Evolutionary conservation across 495 filamentous ascomycete species (phyloP).

Genomic region (Xylaria curta): DNA sequence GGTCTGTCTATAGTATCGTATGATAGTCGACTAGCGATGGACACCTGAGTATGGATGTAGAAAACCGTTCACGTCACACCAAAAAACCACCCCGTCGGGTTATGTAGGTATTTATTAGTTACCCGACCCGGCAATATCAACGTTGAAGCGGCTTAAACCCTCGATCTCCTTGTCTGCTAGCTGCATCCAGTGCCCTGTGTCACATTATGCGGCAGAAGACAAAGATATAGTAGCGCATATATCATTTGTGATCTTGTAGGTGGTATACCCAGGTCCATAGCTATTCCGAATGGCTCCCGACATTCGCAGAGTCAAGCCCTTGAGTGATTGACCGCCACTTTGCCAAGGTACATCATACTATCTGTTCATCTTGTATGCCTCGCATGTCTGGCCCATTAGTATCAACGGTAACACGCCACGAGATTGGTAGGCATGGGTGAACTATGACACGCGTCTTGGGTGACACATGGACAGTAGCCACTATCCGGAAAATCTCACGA

Average conservation of each 20-base stretch:
- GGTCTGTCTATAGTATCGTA: slow-evolving; percentile 4
- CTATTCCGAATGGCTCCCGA: slow-evolving; percentile 6
- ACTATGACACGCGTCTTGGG: neutral
- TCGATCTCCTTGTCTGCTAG: neutral
- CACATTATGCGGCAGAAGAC: neutral
- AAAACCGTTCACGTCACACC: slow-evolving; percentile 8
- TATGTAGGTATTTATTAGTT: neutral
- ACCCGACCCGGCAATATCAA: neutral
- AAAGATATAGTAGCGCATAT: slow-evolving; percentile 2
- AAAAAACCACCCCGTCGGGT: neutral
- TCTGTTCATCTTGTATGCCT: neutral
- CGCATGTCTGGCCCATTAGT: neutral
- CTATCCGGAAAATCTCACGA: neutral
- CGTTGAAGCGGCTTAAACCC: neutral
- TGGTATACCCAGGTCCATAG: neutral
- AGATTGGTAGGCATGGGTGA: slow-evolving; percentile 2
- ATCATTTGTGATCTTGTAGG: neutral
- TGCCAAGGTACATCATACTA: slow-evolving; percentile 7
- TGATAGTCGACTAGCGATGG: slow-evolving; percentile 6
- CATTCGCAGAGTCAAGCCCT: slow-evolving; percentile 22
- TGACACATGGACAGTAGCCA: neutral
- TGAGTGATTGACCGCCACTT: slow-evolving; percentile 20
- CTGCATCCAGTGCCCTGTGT: neutral
- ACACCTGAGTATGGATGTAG: slow-evolving; percentile 5
- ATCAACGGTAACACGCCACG: neutral